These are phyloP conservation scores for Plectosphaerella cucumerina DNA, from an alignment of 2,329 filamentous ascomycete genomes.

Conservation along the genomic window DNA sequence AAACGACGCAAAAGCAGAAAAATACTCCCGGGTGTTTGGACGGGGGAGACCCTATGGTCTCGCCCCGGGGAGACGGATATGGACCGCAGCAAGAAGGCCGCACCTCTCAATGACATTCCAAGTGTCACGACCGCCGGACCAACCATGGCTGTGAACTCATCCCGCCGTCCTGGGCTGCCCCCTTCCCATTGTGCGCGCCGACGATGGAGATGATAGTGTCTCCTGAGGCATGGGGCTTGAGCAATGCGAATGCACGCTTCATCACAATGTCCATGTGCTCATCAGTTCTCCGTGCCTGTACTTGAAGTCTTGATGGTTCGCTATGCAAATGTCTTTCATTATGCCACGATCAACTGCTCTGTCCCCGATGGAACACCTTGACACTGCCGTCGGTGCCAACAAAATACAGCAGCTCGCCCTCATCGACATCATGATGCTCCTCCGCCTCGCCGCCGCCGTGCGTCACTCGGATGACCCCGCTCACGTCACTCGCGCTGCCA, in stretches of 20 bases:
- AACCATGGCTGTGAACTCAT: not conserved
- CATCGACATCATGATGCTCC: conserved; percentile 30
- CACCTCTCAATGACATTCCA: conserved; percentile 3
- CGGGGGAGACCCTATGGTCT: no score
- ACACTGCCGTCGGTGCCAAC: conserved; percentile 75
- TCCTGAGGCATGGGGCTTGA: not conserved
- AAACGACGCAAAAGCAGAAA: no score
- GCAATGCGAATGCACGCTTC: not conserved
- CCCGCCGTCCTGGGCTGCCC: not conserved
- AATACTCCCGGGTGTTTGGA: no score
- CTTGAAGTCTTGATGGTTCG: not conserved
- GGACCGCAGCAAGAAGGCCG: conserved; percentile 2
- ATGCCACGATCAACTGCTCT: conserved; percentile 23
- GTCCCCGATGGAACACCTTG: conserved; percentile 80
- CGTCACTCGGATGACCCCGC: conserved; percentile 77
- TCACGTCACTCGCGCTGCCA: conserved; percentile 85
- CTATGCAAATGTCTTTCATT: not conserved
- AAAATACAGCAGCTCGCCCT: conserved; percentile 77
- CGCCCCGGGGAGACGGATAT: not conserved
- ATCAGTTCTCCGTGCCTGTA: not conserved
- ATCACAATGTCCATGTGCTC: not conserved
- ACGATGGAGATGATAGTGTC: conserved; percentile 9
- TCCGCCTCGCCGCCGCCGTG: conserved; percentile 37
- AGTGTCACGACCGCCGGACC: no score
- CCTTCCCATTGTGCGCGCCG: not conserved